These are phyloP conservation scores for Fraxinus latifolia DNA, from an alignment of 305 asterid genomes.

Conservation along the genomic window DNA sequence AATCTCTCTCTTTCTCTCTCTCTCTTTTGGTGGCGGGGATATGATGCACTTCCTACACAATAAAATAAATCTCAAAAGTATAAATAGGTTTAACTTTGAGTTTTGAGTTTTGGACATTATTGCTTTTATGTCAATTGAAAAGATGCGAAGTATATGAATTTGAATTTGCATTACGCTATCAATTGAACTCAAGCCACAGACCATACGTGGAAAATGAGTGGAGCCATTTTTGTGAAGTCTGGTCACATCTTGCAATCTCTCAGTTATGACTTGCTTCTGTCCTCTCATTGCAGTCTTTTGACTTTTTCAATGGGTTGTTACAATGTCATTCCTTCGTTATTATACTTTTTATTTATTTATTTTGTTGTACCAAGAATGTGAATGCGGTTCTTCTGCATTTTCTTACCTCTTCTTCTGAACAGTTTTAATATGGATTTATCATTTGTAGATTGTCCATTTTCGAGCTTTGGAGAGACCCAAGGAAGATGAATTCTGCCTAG, in stretches of 20 bases:
- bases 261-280: background rate
- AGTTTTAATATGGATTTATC: constrained; percentile 8
- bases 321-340: background rate
- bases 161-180: background rate
- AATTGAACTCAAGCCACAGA: background rate
- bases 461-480: constrained; percentile 52
- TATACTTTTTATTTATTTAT: background rate
- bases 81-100: background rate
- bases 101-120: background rate
- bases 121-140: background rate
- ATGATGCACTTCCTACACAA: background rate
- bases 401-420: background rate
- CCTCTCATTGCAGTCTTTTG: constrained; percentile 6
- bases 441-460: constrained; percentile 49
- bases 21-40: background rate
- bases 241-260: background rate
- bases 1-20: background rate
- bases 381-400: background rate
- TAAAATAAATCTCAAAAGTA: background rate
- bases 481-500: constrained; percentile 49
- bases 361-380: background rate
- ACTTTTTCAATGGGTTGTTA: background rate
- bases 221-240: background rate
- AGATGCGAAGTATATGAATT: background rate
- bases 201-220: background rate